These are phyloP conservation scores for Aquilaria sinensis DNA, from an alignment of 345 rosid species.

Conservation along the genomic window DNA sequence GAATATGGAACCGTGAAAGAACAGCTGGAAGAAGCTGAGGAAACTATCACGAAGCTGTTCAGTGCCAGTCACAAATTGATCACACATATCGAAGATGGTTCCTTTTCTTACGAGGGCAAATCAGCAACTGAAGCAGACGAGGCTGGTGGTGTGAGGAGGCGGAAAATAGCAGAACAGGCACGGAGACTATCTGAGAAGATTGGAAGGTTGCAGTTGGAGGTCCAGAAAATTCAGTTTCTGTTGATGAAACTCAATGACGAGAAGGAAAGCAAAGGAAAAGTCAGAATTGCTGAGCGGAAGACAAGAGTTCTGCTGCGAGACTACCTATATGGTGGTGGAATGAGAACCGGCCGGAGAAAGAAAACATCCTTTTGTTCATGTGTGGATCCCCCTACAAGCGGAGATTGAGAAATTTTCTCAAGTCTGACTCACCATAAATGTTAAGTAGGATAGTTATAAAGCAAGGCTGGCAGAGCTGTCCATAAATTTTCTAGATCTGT, in stretches of 20 bases:
- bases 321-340: conserved; percentile 64
- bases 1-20: conserved; percentile 63
- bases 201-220: conserved; percentile 81
- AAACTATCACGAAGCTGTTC: conserved; percentile 50
- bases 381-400: conserved; percentile 57
- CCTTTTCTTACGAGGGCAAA: conserved; percentile 31
- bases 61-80: conserved; percentile 51
- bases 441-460: conserved; percentile 8
- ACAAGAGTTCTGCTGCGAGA: conserved; percentile 73
- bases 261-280: conserved; percentile 43
- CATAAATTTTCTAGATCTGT: conserved; percentile 21
- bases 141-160: conserved; percentile 33
- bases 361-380: conserved; percentile 71
- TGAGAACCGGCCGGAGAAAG: conserved; percentile 36
- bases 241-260: conserved; percentile 65
- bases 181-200: conserved; percentile 81
- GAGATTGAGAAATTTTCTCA: conserved; percentile 33
- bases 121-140: conserved; percentile 41
- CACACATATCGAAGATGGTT: conserved; percentile 44
- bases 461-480: conserved; percentile 21
- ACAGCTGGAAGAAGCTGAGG: conserved; percentile 80
- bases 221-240: conserved; percentile 79
- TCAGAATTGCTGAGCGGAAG: conserved; percentile 38
- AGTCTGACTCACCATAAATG: conserved; percentile 5
- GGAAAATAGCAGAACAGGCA: conserved; percentile 64